These are phyloP conservation scores for Alternaria infectoria DNA, from an alignment of 2,329 filamentous ascomycete species.

Conservation along the genomic window DNA sequence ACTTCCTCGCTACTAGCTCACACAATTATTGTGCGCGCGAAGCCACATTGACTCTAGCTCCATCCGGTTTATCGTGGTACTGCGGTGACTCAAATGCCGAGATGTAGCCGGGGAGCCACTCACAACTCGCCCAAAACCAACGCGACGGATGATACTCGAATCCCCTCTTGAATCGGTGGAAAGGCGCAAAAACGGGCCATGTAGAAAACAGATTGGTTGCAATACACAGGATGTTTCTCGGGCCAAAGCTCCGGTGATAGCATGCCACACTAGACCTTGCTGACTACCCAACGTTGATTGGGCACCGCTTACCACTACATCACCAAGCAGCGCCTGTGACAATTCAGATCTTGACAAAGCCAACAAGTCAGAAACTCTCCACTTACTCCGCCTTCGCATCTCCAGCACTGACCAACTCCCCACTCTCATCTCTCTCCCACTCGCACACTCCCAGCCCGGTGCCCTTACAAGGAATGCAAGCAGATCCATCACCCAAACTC, in stretches of 20 bases:
- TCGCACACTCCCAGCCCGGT: slow-evolving; percentile 11
- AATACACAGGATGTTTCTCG: neutral
- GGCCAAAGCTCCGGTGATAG: neutral
- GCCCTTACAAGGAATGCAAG: slow-evolving; percentile 20
- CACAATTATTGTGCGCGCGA: neutral
- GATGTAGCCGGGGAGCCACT: neutral
- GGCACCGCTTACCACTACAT: too few species aligned
- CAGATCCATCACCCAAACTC: slow-evolving; percentile 22
- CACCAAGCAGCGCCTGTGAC: neutral
- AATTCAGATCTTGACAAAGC: neutral
- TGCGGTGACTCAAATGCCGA: neutral
- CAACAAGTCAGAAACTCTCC: neutral
- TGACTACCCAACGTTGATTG: too few species aligned
- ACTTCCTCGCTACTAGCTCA: neutral
- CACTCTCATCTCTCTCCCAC: slow-evolving; percentile 9
- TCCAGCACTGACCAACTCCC: neutral
- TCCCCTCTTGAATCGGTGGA: neutral
- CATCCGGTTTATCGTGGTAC: neutral
- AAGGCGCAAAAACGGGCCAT: neutral
- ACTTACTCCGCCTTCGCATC: neutral
- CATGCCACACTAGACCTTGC: neutral
- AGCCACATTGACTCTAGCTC: neutral
- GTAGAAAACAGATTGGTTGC: neutral
- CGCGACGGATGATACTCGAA: neutral
- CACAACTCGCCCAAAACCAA: neutral